phyloP scores from a whole-genome alignment of 2,329 filamentous ascomycete genomes.

The Cladorrhinum sp. region DNA sequence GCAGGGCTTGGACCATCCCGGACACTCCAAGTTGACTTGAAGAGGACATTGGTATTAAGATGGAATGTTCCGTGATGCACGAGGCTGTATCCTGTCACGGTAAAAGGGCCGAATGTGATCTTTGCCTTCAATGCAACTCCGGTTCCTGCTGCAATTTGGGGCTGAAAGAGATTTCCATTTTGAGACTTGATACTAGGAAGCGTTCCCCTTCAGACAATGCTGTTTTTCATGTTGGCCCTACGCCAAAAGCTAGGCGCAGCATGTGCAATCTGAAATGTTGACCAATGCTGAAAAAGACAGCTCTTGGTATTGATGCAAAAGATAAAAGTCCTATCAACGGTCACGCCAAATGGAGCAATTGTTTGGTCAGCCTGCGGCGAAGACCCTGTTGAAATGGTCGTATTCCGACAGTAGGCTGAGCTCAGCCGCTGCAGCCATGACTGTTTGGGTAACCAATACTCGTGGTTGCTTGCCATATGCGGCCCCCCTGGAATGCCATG shows the following conservation, averaged over 20 bases:
- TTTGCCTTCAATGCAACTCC: neutral
- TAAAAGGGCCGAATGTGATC: neutral
- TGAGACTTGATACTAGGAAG: no score
- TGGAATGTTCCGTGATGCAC: neutral
- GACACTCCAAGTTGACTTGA: no score
- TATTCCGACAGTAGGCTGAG: neutral
- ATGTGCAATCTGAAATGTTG: neutral
- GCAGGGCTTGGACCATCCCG: no score
- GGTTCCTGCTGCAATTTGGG: neutral
- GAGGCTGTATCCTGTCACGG: neutral
- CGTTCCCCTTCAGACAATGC: no score
- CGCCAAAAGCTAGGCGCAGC: neutral
- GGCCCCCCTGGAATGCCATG: neutral
- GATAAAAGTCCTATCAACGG: neutral
- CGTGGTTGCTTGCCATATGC: neutral
- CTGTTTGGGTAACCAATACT: neutral
- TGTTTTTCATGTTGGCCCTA: no score
- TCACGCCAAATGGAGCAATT: neutral
- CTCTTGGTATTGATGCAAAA: neutral
- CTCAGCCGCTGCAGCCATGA: neutral
- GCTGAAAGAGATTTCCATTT: neutral
- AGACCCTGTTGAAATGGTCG: neutral
- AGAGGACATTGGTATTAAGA: neutral
- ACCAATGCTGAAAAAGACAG: neutral
- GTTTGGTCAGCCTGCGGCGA: neutral